phyloP scores from a whole-genome alignment of 2,329 filamentous ascomycete genomes.

The Alternaria triticina region DNA sequence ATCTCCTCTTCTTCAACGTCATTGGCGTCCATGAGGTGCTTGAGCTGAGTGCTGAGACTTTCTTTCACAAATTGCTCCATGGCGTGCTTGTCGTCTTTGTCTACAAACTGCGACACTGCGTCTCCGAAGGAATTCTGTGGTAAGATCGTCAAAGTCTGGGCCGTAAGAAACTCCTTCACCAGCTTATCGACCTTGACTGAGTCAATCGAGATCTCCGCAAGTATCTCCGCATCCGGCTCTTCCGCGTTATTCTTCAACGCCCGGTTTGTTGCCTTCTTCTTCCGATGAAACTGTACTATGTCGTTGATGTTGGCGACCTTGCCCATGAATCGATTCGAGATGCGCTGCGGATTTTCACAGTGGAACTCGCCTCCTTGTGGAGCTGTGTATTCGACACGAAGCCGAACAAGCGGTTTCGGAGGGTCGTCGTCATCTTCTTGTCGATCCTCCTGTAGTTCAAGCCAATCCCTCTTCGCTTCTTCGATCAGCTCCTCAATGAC shows the following conservation, averaged over 20 bases:
- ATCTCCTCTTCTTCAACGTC: constrained; percentile 74
- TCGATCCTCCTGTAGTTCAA: constrained; percentile 66
- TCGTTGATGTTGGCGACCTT: constrained; percentile 94
- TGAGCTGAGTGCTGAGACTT: constrained; percentile 52
- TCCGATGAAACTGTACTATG: constrained; percentile 90
- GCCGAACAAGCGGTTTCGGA: constrained; percentile 82
- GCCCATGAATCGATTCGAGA: constrained; percentile 90
- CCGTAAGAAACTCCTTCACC: constrained; percentile 83
- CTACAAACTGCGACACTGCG: constrained; percentile 89
- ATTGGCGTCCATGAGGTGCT: constrained; percentile 58
- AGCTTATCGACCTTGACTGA: constrained; percentile 86
- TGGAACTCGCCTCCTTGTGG: constrained; percentile 86
- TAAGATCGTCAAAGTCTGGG: constrained; percentile 89
- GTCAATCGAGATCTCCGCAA: constrained; percentile 70
- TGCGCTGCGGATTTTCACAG: constrained; percentile 92
- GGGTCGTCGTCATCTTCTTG: constrained; percentile 65
- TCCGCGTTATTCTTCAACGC: constrained; percentile 60
- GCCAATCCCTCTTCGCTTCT: constrained; percentile 82
- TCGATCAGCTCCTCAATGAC: constrained; percentile 88
- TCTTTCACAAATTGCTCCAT: constrained; percentile 65
- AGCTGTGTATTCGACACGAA: constrained; percentile 89
- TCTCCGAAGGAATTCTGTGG: constrained; percentile 93
- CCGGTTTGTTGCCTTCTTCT: constrained; percentile 68
- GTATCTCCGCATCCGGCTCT: constrained; percentile 68
- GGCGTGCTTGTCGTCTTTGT: constrained; percentile 93